These are phyloP conservation scores for Talaromyces sp. DNA, from an alignment of 2,329 filamentous ascomycete species.

Conservation along the genomic window DNA sequence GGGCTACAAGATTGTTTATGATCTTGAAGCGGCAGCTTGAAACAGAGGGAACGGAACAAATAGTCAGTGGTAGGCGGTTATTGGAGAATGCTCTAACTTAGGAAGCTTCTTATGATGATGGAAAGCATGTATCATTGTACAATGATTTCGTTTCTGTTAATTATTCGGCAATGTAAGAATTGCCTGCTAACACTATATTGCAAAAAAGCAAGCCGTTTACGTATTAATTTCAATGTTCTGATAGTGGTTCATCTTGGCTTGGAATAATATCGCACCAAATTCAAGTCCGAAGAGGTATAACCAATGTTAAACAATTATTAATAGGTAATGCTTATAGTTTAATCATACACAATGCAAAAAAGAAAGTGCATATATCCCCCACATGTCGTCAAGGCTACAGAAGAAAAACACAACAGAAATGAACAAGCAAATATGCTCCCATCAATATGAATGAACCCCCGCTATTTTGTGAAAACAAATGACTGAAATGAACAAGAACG, in stretches of 20 bases:
- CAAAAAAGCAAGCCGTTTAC: background rate
- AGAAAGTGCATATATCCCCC: background rate
- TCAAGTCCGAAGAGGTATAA: background rate
- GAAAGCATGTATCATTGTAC: too few species aligned
- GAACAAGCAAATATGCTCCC: background rate
- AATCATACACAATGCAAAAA: background rate
- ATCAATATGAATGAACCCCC: background rate
- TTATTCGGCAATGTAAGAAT: too few species aligned
- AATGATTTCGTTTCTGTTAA: too few species aligned
- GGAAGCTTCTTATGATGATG: too few species aligned
- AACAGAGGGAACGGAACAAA: background rate
- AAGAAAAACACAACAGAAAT: background rate
- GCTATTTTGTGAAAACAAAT: constrained; percentile 1
- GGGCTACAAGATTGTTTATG: constrained; percentile 31
- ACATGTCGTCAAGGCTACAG: background rate
- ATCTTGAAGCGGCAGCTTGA: background rate
- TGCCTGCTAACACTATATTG: background rate
- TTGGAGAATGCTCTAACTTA: too few species aligned
- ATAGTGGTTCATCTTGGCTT: background rate
- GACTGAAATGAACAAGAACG: background rate
- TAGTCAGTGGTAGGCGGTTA: too few species aligned
- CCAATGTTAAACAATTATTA: background rate
- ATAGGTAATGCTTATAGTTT: background rate
- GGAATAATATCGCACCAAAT: background rate
- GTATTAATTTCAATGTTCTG: background rate